These are phyloP conservation scores for Coprinopsis marcescibilis DNA, from an alignment of 768 basidiomycete species.

Conservation along the genomic window DNA sequence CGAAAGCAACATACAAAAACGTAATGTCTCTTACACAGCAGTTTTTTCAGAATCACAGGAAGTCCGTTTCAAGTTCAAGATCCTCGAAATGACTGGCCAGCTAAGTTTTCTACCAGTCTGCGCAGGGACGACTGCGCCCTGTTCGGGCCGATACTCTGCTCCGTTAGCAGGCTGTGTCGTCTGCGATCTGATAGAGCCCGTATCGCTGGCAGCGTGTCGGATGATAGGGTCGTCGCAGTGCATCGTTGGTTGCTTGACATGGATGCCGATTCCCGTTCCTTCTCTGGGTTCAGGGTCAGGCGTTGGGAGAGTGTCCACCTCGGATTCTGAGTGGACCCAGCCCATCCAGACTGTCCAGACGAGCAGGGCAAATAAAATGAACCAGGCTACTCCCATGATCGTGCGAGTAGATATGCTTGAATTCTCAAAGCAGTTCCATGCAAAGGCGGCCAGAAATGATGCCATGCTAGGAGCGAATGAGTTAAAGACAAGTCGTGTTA, in stretches of 20 bases:
- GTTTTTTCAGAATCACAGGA: constrained; percentile 1
- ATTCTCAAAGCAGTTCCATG: constrained; percentile 21
- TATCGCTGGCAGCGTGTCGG: too few relatives aligned
- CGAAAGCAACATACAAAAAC: too few relatives aligned
- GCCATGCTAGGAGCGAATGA: constrained; percentile 16
- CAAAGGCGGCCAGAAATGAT: constrained; percentile 21
- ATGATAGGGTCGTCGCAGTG: too few relatives aligned
- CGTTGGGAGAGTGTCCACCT: not conserved
- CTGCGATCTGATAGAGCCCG: too few relatives aligned
- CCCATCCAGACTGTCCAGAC: constrained; percentile 20
- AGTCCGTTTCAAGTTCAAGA: constrained; percentile 1
- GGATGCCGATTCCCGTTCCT: not conserved
- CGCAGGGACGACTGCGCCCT: too few relatives aligned
- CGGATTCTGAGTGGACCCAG: constrained; percentile 11
- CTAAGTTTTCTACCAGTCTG: too few relatives aligned
- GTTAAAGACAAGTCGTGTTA: not conserved
- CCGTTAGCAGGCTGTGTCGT: too few relatives aligned
- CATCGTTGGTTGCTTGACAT: too few relatives aligned
- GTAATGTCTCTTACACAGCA: not conserved
- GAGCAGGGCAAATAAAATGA: constrained; percentile 13
- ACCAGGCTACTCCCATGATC: constrained; percentile 13
- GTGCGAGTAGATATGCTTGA: constrained; percentile 14
- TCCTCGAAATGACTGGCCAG: too few relatives aligned
- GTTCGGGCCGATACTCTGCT: too few relatives aligned
- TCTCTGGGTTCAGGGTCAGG: not conserved